Base-by-base conservation (phyloP, 169 alveolate species). In the Theileria orientalis region DNA sequence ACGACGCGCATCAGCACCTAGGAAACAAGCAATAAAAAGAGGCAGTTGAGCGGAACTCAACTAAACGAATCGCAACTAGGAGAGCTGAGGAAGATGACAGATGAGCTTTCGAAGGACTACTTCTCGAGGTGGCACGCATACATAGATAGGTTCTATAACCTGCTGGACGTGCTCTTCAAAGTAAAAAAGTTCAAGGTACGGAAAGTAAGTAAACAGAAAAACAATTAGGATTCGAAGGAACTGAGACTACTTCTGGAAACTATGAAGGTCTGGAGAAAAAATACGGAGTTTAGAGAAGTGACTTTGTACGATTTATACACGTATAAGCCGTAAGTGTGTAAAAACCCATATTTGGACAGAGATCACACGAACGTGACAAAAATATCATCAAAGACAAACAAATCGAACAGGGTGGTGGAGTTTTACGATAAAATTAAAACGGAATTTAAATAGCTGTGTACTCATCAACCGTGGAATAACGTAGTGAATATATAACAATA, bases 301-400 rank as follows among this genome's bases (percentile, higher is more conserved):
- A 54, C 35, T 62, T 21, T 73, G 16, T 73, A 73, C 52, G 83
- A 73, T 30, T 1, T 44, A 41, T 73, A 51, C 44, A 73, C 25
- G 29, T 56, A 52, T 56, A 60, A 8, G 21, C 14, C 7, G 79
- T 70, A 63, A 32, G 69, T 63, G 14, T 14, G 2, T 32, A 8
- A n/a, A 47, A 6, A 47, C 14, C 16, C 57, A 11, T 23, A 3
- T 32, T 32, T 23, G 13, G 23, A 16, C 33, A 57, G 37, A 21
- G 57, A 47, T 47, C 30, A 47, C 3, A 47, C 3, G 21, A 47
- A 47, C 21, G 57, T 47, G 21, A 27, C 21, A 3, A 47, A 47
- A 47, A 47, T 47, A 47, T 47, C 57, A 47, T 6, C 16, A 3
- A 47, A 47, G 21, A 47, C 57, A 47, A 27, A 47, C 21, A 3